These are phyloP conservation scores for Oenanthe javanica DNA, from an alignment of 140 eudicot genomes.

Conservation along the genomic window DNA sequence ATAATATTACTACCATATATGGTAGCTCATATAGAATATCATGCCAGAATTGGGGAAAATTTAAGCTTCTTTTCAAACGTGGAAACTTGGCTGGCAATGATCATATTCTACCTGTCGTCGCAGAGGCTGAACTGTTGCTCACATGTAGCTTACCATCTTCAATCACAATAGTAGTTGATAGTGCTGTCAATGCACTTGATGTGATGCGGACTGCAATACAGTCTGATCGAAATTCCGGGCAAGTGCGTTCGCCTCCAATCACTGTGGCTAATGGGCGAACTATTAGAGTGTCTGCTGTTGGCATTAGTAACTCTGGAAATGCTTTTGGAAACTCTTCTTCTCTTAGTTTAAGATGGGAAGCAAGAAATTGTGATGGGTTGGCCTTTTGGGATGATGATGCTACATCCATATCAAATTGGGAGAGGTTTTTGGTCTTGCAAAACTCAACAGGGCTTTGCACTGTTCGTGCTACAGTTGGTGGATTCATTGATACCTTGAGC, in stretches of 20 bases:
- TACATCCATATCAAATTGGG: slow-evolving; percentile 37
- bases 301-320: slow-evolving; percentile 36
- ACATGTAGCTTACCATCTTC: slow-evolving; percentile 45
- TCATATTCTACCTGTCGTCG: slow-evolving; percentile 37
- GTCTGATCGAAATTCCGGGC: slow-evolving; percentile 33
- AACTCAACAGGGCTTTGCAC: slow-evolving; percentile 38
- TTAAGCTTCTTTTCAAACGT: slow-evolving; percentile 39
- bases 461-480: slow-evolving; percentile 35
- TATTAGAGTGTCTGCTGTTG: slow-evolving; percentile 51
- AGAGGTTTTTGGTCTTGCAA: slow-evolving; percentile 40
- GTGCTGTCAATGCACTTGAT: slow-evolving; percentile 33
- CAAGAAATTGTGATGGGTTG: slow-evolving; percentile 36
- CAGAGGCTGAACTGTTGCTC: slow-evolving; percentile 37
- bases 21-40: slow-evolving; percentile 33
- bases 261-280: slow-evolving; percentile 60
- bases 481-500: slow-evolving; percentile 19
- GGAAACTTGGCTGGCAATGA: slow-evolving; percentile 50
- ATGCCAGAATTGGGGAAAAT: slow-evolving; percentile 37
- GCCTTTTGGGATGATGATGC: slow-evolving; percentile 32
- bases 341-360: slow-evolving; percentile 36
- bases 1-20: slow-evolving; percentile 14
- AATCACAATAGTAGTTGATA: slow-evolving; percentile 44
- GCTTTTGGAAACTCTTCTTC: slow-evolving; percentile 59
- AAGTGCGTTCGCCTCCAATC: slow-evolving; percentile 34
- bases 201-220: slow-evolving; percentile 29